These are phyloP conservation scores for Linanthus parryae DNA, from an alignment of 148 eudicot species.

Conservation along the genomic window DNA sequence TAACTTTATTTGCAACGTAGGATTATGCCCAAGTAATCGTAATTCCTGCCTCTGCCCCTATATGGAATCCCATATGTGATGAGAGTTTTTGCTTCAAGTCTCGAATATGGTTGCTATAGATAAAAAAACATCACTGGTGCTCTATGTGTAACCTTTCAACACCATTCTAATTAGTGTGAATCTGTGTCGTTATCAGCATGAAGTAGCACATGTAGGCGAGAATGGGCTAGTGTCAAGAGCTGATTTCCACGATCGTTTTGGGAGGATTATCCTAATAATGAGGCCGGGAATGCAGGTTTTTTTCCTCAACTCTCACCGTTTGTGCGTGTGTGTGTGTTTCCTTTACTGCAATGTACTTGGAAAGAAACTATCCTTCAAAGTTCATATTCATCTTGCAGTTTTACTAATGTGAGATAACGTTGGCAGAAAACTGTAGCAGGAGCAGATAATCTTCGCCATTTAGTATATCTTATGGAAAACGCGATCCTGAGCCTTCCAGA, in stretches of 20 bases:
- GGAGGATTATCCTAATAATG: slow-evolving; percentile 85
- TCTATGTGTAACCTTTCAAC: no score
- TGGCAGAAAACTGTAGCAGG: slow-evolving; percentile 59
- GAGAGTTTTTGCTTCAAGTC: no score
- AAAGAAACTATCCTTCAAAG: no score
- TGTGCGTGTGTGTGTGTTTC: no score
- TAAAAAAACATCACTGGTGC: no score
- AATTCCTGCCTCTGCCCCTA: no score
- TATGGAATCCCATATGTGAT: no score
- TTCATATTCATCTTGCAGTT: background rate
- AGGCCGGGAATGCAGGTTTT: slow-evolving; percentile 95
- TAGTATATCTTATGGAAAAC: slow-evolving; percentile 78
- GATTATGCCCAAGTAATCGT: no score
- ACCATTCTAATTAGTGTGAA: background rate
- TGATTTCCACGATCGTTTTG: slow-evolving; percentile 64
- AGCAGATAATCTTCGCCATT: slow-evolving; percentile 77
- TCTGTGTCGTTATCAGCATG: slow-evolving; percentile 41
- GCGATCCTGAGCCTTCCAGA: slow-evolving; percentile 80
- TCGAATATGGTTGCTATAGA: no score
- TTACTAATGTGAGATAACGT: background rate
- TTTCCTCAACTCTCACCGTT: background rate
- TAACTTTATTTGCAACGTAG: no score
- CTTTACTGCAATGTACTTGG: no score
- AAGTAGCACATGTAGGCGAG: slow-evolving; percentile 89
- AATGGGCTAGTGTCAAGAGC: slow-evolving; percentile 88